Conservation (phyloP, 2,329 filamentous ascomycete genomes). For the Colletotrichum orbiculare region DNA sequence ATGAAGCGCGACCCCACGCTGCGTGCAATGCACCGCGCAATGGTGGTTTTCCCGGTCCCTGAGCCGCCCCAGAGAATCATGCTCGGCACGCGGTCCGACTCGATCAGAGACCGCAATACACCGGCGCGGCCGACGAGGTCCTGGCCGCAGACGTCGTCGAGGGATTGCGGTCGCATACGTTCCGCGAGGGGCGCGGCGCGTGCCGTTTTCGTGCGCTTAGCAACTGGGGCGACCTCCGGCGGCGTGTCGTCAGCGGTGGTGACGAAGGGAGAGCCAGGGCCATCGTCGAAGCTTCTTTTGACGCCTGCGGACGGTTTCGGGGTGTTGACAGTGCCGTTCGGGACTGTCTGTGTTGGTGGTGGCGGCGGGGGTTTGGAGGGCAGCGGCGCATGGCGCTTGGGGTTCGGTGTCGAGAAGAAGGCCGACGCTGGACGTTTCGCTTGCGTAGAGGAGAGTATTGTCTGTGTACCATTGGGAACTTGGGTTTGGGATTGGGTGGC, state of each 20-base stretch:
- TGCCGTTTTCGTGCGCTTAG: constrained; percentile 76
- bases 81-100: constrained; percentile 85
- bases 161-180: constrained; percentile 85
- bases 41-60: constrained; percentile 89
- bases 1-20: constrained; percentile 88
- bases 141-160: constrained; percentile 92
- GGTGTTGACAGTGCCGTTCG: constrained; percentile 43
- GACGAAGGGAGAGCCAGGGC: constrained; percentile 52
- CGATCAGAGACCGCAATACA: constrained; percentile 87
- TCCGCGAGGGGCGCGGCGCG: constrained; percentile 88
- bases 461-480: constrained; percentile 41
- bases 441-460: constrained; percentile 49
- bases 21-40: constrained; percentile 88
- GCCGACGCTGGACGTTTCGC: constrained; percentile 63
- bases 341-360: too few species aligned
- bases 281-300: constrained; percentile 67
- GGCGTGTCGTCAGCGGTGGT: not conserved
- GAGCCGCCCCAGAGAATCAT: constrained; percentile 94
- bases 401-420: constrained; percentile 71
- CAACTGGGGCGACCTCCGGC: constrained; percentile 48
- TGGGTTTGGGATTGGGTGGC: constrained; percentile 36
- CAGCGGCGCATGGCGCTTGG: constrained; percentile 62
- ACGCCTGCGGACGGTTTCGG: constrained; percentile 48
- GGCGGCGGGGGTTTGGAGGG: constrained; percentile 45
- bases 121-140: constrained; percentile 87